Evolutionary conservation across 179 eudicot genomes (phyloP), one percentile per base, ranked within the genome.

Genomic region (Corrigiola litoralis): DNA sequence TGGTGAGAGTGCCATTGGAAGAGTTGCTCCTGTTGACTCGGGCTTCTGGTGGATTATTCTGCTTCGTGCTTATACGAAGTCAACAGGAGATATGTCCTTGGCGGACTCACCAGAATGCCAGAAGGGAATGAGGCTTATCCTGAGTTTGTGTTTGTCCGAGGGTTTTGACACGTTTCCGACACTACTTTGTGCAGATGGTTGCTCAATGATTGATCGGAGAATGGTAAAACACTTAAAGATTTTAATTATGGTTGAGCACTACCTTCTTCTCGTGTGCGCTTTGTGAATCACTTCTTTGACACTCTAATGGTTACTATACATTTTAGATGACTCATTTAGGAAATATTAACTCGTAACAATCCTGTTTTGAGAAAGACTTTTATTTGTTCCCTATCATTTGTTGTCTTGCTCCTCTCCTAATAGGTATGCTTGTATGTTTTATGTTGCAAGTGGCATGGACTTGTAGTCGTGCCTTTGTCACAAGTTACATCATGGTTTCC

Each of bases 1-100:
- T 71, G 97, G 97, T 42, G 97, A 91, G 80, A 89, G 95, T 79
- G 97, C 97, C 44, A 90, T 90, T 48, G 97, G 97, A 65, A 81
- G 97, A 76, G 97, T 91, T 68, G 97, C 96, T 69, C 98, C 98
- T 0, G 98, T 92, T 56, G 98, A 92, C 76, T 92, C 98, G 9
- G 98, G 98, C 32, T 92, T 92, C 75, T 92, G 98, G 98, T 92
- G 98, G 98, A 92, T 92, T 44, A 87, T 92, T 73, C 80, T 91
- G 62, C 84, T 91, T 31, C 94, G 97, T 68, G 97, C 97, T 32
- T 91, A 91, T 73, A 91, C 97, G 50, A 92, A 85, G 65, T 85
- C 96, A 11, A 92, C 98, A 0, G 98, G 98, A 44, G 98, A 92
- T 69, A 68, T 77, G 60, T 56, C 95, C 25, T 61, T 92, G 74